These are phyloP conservation scores for Ustilago bromivora DNA, from an alignment of 1,284 basidiomycete genomes.

Conservation along the genomic window DNA sequence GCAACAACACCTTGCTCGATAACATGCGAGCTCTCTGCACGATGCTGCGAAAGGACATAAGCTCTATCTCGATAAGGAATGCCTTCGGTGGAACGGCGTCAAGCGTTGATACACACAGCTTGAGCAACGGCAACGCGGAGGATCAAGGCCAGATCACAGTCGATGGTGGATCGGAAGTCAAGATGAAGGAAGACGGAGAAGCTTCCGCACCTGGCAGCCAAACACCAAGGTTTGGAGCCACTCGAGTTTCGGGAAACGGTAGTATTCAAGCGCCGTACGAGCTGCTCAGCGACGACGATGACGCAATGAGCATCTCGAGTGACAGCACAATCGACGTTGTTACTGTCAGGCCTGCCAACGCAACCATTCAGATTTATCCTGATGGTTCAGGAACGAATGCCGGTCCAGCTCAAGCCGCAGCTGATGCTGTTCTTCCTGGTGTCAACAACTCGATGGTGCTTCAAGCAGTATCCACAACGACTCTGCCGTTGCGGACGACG, in stretches of 20 bases:
- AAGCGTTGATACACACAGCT: neutral
- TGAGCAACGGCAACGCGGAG: neutral
- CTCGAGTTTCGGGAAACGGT: neutral
- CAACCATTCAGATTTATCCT: neutral
- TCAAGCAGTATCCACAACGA: neutral
- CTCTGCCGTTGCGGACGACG: neutral
- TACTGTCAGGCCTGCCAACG: neutral
- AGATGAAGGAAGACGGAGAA: neutral
- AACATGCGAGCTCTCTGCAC: slow-evolving; percentile 21
- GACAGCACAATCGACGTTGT: slow-evolving; percentile 2
- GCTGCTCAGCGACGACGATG: slow-evolving; percentile 7
- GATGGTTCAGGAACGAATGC: neutral
- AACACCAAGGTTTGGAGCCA: neutral
- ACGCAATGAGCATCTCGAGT: slow-evolving; percentile 5
- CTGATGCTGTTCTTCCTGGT: neutral
- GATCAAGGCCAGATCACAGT: neutral
- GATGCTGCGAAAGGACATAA: slow-evolving; percentile 21
- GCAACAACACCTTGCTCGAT: slow-evolving; percentile 24
- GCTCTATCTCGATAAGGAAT: slow-evolving; percentile 18
- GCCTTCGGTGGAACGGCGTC: slow-evolving; percentile 7
- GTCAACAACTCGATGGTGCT: neutral
- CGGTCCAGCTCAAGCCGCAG: neutral
- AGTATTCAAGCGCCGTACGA: slow-evolving; percentile 7
- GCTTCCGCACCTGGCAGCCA: neutral
- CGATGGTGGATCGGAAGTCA: neutral